A percentile compares a stretch with the other conserved stretches of the same genome.
Conservation (phyloP, 768 basidiomycete species). For the Chalciporus piperatus region DNA sequence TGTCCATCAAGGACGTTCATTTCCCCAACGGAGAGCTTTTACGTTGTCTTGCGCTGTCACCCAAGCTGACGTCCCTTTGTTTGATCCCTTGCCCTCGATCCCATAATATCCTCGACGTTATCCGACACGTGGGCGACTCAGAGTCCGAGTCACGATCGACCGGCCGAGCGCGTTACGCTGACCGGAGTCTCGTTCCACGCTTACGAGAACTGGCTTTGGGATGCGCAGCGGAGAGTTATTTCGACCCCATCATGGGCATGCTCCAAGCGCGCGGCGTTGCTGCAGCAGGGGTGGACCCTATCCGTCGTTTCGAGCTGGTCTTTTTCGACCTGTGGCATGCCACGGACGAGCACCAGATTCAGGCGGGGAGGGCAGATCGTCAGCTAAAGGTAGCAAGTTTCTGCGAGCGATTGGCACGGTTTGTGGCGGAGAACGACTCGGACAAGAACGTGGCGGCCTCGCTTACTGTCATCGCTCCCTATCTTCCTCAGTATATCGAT, state of each 20-base stretch:
- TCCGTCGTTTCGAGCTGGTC: constrained; percentile 7
- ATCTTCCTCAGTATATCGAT: constrained; percentile 13
- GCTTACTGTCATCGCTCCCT: constrained; percentile 6
- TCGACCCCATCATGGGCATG: constrained; percentile 11
- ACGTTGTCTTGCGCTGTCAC: constrained; percentile 17
- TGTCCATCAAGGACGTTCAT: constrained; percentile 12
- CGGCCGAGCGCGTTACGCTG: background rate
- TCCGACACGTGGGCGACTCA: constrained; percentile 4
- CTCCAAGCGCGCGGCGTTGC: constrained; percentile 7
- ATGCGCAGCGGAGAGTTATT: constrained; percentile 10
- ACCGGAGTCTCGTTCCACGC: constrained; percentile 2
- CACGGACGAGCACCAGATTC: background rate
- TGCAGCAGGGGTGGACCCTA: constrained; percentile 1
- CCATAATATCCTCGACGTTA: constrained; percentile 11
- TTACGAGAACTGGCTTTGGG: constrained; percentile 17
- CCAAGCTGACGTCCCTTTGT: constrained; percentile 6
- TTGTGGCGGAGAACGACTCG: background rate
- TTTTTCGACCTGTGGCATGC: constrained; percentile 14
- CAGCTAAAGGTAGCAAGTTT: background rate
- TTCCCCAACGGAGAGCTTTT: constrained; percentile 19
- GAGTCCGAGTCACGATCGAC: background rate
- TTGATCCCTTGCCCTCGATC: constrained; percentile 19
- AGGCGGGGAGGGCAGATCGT: background rate
- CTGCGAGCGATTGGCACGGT: background rate
- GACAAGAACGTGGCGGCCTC: constrained; percentile 3